phyloP scores from a whole-genome alignment of 768 basidiomycete species.

The Suillus tomentosus region DNA sequence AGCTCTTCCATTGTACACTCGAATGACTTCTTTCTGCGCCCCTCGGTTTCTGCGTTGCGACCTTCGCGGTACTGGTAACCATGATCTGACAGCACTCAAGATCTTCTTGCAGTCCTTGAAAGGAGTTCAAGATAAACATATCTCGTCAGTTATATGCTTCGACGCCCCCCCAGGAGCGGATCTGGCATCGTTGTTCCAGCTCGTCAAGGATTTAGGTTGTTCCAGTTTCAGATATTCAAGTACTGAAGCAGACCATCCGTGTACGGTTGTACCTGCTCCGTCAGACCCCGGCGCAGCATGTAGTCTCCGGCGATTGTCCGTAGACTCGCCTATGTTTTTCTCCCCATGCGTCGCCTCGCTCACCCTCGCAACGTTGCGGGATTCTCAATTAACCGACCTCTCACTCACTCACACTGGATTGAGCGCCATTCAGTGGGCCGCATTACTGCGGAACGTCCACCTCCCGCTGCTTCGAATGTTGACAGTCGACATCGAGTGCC shows the following conservation, averaged over 20 bases:
- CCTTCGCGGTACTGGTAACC: background rate
- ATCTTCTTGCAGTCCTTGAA: conserved; percentile 1
- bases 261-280: background rate
- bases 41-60: conserved; percentile 1
- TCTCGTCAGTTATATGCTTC: background rate
- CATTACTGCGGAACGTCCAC: background rate
- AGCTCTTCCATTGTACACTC: conserved; percentile 3
- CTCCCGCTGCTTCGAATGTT: conserved; percentile 3
- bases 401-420: conserved; percentile 2
- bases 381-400: background rate
- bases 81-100: conserved; percentile 1
- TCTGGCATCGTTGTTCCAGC: background rate
- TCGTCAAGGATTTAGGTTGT: background rate
- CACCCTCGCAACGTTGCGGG: background rate
- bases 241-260: background rate
- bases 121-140: background rate
- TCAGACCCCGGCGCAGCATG: background rate
- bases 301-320: background rate
- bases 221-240: background rate
- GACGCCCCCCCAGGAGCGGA: background rate
- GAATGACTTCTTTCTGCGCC: background rate
- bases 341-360: background rate
- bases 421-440: background rate
- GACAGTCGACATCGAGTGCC: conserved; percentile 1
- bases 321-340: background rate